phyloP scores from a whole-genome alignment of 164 flowering plant genomes.

The Aristolochia contorta region DNA sequence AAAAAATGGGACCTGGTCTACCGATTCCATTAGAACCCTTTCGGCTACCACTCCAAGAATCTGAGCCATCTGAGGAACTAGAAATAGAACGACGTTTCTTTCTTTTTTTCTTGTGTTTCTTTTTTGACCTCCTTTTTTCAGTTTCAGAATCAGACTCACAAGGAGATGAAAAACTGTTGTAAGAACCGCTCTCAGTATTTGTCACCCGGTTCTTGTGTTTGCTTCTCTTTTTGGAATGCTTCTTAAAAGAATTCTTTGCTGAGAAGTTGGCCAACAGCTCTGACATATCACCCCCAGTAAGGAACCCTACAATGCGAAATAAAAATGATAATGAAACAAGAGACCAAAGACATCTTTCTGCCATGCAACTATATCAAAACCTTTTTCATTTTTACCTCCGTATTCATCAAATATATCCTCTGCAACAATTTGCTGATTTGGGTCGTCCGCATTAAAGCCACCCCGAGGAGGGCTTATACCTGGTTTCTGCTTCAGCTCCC shows the following conservation, averaged over 20 bases:
- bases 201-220: slow-evolving; percentile 38
- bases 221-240: slow-evolving; percentile 35
- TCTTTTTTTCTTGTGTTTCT: slow-evolving; percentile 13
- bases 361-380: not conserved
- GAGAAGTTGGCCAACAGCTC: slow-evolving; percentile 53
- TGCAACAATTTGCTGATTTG: slow-evolving; percentile 96
- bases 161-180: slow-evolving; percentile 14
- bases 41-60: slow-evolving; percentile 11
- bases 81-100: slow-evolving; percentile 22
- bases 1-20: not conserved
- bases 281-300: slow-evolving; percentile 50
- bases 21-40: slow-evolving; percentile 13
- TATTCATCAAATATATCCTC: slow-evolving; percentile 98
- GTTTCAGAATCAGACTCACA: slow-evolving; percentile 16
- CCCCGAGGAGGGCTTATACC: slow-evolving; percentile 98
- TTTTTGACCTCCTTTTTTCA: slow-evolving; percentile 24
- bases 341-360: not conserved
- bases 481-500: slow-evolving; percentile 96
- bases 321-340: not conserved
- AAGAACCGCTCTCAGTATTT: slow-evolving; percentile 13
- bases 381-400: slow-evolving; percentile 47
- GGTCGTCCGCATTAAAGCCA: slow-evolving; percentile 86
- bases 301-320: slow-evolving; percentile 48
- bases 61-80: slow-evolving; percentile 22
- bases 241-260: slow-evolving; percentile 22